Percentiles rank a stretch among this genome's conserved stretches.
These are phyloP conservation scores for Platismatia glauca DNA, from an alignment of 495 filamentous ascomycete genomes.

Conservation along the genomic window DNA sequence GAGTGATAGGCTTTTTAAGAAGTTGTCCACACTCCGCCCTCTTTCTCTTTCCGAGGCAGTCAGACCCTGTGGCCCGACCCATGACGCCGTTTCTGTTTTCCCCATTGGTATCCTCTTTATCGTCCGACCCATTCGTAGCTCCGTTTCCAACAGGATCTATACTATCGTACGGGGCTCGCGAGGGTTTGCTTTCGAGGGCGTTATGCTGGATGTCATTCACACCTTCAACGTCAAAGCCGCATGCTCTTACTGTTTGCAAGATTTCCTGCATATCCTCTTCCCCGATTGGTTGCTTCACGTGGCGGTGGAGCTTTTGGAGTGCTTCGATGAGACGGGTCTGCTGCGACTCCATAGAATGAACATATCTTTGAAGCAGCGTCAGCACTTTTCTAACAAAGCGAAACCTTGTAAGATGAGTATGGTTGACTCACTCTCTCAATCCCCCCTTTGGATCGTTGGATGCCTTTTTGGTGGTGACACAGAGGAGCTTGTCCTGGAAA, in stretches of 20 bases:
- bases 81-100: no score
- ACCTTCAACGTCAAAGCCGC: background rate
- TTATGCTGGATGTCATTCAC: background rate
- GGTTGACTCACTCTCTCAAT: no score
- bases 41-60: no score
- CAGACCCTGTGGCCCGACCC: no score
- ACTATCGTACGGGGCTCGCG: background rate
- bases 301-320: background rate
- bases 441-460: background rate
- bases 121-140: no score
- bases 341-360: background rate
- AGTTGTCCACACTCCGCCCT: no score
- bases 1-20: no score
- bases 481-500: background rate
- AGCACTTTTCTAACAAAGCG: no score
- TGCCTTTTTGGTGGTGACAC: background rate
- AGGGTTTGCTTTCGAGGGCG: background rate
- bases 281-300: background rate
- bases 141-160: no score
- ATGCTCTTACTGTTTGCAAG: background rate
- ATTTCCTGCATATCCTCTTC: background rate
- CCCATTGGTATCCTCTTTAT: no score
- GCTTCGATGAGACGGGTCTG: background rate
- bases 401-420: no score
- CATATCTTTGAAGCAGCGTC: background rate